A percentile compares a stretch with the other conserved stretches of the same genome.
Conservation (phyloP, 2,329 filamentous ascomycete species). For the Alternaria triticimaculans region DNA sequence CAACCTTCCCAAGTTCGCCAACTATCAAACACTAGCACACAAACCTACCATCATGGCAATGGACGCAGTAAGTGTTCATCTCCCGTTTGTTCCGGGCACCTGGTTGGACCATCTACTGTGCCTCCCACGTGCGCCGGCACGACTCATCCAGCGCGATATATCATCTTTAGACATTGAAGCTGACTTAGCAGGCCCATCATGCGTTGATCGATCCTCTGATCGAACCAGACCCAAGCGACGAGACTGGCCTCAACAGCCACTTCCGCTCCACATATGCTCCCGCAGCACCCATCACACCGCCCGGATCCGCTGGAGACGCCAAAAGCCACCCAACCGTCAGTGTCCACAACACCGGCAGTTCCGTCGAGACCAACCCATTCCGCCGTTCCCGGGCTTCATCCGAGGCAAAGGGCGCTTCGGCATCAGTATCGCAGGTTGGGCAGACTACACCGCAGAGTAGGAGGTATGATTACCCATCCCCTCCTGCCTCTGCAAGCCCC, state of each 20-base stretch:
- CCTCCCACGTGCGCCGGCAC: neutral
- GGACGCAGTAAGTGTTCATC: constrained; percentile 17
- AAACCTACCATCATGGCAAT: neutral
- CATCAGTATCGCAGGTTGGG: constrained; percentile 22
- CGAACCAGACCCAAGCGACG: constrained; percentile 70
- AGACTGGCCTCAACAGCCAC: constrained; percentile 69
- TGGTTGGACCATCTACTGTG: neutral
- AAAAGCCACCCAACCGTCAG: constrained; percentile 32
- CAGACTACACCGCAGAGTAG: constrained; percentile 29
- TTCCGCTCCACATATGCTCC: constrained; percentile 57
- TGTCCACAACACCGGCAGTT: constrained; percentile 46
- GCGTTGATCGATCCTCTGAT: constrained; percentile 74
- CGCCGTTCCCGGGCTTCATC: constrained; percentile 44
- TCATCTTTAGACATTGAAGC: neutral
- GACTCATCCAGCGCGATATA: neutral
- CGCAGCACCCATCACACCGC: constrained; percentile 41
- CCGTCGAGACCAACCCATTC: constrained; percentile 54
- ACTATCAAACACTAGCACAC: constrained; percentile 3
- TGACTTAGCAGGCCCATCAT: constrained; percentile 62
- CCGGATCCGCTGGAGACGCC: constrained; percentile 35
- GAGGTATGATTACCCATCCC: constrained; percentile 55
- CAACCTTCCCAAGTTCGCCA: neutral
- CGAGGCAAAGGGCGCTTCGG: constrained; percentile 33
- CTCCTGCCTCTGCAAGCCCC: constrained; percentile 63
- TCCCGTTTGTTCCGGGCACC: neutral